phyloP scores from a whole-genome alignment of 225 moss, liverwort and hornwort genomes.

The Pleurozium schreberi region DNA sequence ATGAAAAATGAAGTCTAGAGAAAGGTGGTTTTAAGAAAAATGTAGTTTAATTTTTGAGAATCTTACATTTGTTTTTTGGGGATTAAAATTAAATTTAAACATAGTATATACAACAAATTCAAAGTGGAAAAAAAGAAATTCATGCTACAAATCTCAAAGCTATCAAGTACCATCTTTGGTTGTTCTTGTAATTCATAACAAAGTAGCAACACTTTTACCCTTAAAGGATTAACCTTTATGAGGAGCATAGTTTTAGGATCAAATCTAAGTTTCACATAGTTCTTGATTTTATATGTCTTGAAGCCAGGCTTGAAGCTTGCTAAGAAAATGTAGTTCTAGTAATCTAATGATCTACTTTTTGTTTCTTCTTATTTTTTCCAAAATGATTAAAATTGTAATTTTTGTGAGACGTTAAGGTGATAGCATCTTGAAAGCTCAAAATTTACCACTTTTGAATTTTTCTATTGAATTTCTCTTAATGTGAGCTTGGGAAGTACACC shows the following conservation, averaged over 20 bases:
- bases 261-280: neutral
- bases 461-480: neutral
- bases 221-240: rapidly evolving
- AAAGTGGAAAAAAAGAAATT: neutral
- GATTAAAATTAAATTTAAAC: neutral
- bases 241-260: neutral
- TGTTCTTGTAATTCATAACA: neutral
- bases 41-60: neutral
- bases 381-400: neutral
- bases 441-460: neutral
- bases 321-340: neutral
- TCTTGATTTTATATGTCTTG: neutral
- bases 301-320: neutral
- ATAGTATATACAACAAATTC: rapidly evolving
- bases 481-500: neutral
- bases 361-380: neutral
- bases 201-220: rapidly evolving
- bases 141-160: neutral
- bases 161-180: neutral
- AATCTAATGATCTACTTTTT: neutral
- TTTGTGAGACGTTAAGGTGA: neutral
- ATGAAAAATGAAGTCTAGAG: neutral
- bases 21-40: neutral
- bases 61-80: neutral
- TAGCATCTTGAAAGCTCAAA: neutral